These are phyloP conservation scores for Raphanus raphanistrum DNA, from an alignment of 345 rosid genomes.

Conservation along the genomic window DNA sequence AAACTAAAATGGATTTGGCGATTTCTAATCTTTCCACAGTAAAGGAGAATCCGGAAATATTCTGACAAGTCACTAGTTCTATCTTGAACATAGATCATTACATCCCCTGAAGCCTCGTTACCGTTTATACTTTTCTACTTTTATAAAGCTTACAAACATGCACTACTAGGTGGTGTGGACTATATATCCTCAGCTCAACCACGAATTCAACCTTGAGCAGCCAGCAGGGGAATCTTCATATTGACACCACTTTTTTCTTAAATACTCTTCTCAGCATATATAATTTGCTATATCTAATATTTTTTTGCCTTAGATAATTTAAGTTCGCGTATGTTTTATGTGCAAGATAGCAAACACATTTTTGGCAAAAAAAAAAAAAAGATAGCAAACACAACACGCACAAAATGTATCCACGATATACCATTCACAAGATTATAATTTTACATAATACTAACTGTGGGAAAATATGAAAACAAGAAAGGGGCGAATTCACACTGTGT, in stretches of 20 bases:
- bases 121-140: not conserved
- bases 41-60: not conserved
- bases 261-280: no score
- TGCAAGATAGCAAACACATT: no score
- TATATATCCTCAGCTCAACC: not conserved
- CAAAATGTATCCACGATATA: no score
- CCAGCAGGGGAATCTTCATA: not conserved
- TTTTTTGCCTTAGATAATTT: no score
- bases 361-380: no score
- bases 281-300: no score
- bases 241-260: not conserved
- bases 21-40: not conserved
- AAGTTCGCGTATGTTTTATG: no score
- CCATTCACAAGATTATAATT: no score
- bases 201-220: not conserved
- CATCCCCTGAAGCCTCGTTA: not conserved
- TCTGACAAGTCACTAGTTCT: not conserved
- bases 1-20: not conserved
- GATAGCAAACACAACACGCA: no score
- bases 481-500: no score
- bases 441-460: no score
- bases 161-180: not conserved
- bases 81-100: not conserved
- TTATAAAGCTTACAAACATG: not conserved
- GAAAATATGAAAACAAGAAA: no score